Base-by-base conservation (phyloP, 169 alveolate genomes). In the Plasmodium yoelii region DNA sequence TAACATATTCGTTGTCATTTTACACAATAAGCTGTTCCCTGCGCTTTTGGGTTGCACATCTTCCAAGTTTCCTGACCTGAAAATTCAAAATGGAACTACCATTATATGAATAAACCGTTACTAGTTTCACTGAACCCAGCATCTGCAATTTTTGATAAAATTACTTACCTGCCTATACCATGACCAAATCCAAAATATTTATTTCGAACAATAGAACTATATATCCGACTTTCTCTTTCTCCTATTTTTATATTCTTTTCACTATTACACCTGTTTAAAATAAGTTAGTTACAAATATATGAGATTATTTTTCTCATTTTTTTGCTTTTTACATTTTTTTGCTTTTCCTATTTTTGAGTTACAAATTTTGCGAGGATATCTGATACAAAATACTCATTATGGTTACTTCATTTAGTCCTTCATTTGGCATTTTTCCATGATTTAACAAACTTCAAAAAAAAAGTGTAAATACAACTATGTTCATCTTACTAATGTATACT, bases 41-140 rank as follows among this genome's bases (percentile, higher is more conserved):
- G 87, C 87, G 34, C 91, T 84, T 26, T 84, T 84, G 0, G 91
- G 91, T 26, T 84, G 91, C 18, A 53, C 91, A 12, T 84, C 91
- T 3, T 84, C 87, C 18, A 84, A 39, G 53, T 84, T 84, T 10
- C 91, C 91, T 2, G 91, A 84, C 24, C 91, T 84, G 90, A 7
- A 1, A 0, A 1, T 22, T 22, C 1, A 22, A 59, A 9, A 59
- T 4, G 0, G 42, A 34, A 4, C 7, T 4, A 1, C 7, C 4
- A 0, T 3, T 8, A 12, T n/a, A 0, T 9, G 59, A 13, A 47
- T 1, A n/a, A n/a, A n/a, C n/a, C n/a, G n/a, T n/a, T n/a, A n/a
- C n/a, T n/a, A n/a, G n/a, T n/a, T n/a, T n/a, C n/a, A n/a, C n/a
- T n/a, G n/a, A n/a, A n/a, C n/a, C n/a, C n/a, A n/a, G n/a, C n/a